Evolutionary conservation across 129 eudicot species (phyloP).

Genomic region (Escallonia rubra): DNA sequence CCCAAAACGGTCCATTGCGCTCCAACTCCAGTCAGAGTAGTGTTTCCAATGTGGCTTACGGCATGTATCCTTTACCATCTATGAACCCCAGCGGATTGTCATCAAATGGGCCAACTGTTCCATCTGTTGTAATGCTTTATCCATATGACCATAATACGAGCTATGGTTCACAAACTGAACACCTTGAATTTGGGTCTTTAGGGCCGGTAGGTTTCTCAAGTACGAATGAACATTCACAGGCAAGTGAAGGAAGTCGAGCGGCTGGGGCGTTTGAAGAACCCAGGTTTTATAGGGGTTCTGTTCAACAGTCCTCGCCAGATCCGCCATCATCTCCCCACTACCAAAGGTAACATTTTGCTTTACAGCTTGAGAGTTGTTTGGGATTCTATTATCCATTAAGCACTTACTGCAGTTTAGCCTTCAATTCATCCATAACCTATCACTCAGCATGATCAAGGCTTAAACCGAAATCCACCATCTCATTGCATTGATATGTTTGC

Average conservation of each 20-base stretch:
- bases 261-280: slow-evolving; percentile 57
- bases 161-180: slow-evolving; percentile 56
- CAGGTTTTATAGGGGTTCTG: slow-evolving; percentile 41
- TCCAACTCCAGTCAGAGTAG: slow-evolving; percentile 54
- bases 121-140: slow-evolving; percentile 71
- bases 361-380: too few relatives aligned
- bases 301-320: slow-evolving; percentile 63
- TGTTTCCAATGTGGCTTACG: slow-evolving; percentile 47
- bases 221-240: slow-evolving; percentile 40
- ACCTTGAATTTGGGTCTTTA: slow-evolving; percentile 73
- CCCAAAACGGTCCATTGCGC: slow-evolving; percentile 57
- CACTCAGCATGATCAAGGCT: too few relatives aligned
- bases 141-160: slow-evolving; percentile 65
- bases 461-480: too few relatives aligned
- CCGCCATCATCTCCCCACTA: slow-evolving; percentile 77
- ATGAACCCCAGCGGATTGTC: slow-evolving; percentile 48
- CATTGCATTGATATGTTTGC: too few relatives aligned
- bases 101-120: slow-evolving; percentile 54
- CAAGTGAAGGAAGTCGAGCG: slow-evolving; percentile 39
- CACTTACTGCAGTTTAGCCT: too few relatives aligned
- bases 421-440: too few relatives aligned
- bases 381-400: too few relatives aligned
- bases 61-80: slow-evolving; percentile 54
- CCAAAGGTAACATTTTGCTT: slow-evolving; percentile 43
- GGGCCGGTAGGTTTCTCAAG: slow-evolving; percentile 46